Evolutionary conservation across 768 basidiomycete species (phyloP), one percentile per base, ranked within the genome.

Genomic region (Leucogyrophana mollusca): DNA sequence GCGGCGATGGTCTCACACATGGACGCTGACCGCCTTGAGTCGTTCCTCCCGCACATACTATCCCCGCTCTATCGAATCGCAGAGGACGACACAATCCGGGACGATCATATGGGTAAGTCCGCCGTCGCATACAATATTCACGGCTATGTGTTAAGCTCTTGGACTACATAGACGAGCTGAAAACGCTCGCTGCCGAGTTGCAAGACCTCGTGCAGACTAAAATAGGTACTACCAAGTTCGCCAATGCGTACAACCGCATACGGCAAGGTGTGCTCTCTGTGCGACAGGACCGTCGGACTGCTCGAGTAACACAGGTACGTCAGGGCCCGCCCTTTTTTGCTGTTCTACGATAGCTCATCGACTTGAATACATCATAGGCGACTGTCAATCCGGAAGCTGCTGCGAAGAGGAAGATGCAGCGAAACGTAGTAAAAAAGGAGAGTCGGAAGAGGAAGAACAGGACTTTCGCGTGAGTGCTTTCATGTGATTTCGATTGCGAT

Each of bases 171-270:
- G 95, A 87, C 34, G 92, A 94, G 41, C 70, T 98, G 16, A 90
- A 91, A 62, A 80, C 79, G 1, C 74, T 90, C 0, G 85, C 89
- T 2, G 70, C 77, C 9, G 94, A 99, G 65, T 70, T 97, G 18
- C 87, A 90, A 51, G 92, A 94, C 46, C 78, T 97, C 5, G 69
- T 99, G 3, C 94, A 94, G 61, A 64, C 68, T 37, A 92, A 91
- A 75, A 85, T 97, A 35, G 94, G 94, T 25, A 80, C 83, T n/a
- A 87, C 87, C 7, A 81, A 78, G 55, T 98, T 96, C 65, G 80
- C 93, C 1, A 64, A 65, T 9, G 76, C 77, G 0, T 96, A 96
- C 71, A 92, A 83, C 54, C 78, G 78, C 49, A 86, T 97, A 45
- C 77, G 93, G 32, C 86, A 92, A 59, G 72, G 78, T 23, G 79